Base-by-base conservation (phyloP, 2,329 filamentous ascomycete genomes). In the Sporothrix euskadiensis region DNA sequence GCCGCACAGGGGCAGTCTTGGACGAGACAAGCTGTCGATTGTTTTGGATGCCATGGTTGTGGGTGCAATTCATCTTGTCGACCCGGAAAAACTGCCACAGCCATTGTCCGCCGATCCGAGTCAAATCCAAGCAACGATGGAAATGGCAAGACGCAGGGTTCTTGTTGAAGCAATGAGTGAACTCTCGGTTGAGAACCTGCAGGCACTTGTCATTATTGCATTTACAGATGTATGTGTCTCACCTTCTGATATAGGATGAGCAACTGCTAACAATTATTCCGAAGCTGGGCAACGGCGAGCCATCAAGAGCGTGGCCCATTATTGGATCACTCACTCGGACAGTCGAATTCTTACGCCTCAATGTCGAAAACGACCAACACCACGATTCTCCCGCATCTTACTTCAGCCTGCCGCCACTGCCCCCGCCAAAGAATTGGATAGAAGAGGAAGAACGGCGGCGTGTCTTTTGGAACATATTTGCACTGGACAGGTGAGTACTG, bases 391-490 rank as follows among this genome's bases (percentile, higher is more conserved):
- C 61, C 4, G 9, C 26, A n/a, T 66, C 61, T 0, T 66, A 47
- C 14, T 47, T 66, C 39, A 66, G 61, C 39, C 61, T n/a, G 2
- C 61, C 61, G 2, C 47, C 39, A 10, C 39, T 44, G 1, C 61
- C 35, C 14, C 39, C 39, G 30, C 35, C 39, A 44, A 66, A 22
- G n/a, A 66, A 39, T 10, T 66, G 61, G 61, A 66, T 66, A 22
- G 61, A 66, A 6, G 39, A 66, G 12, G 61, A 66, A 47, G 61
- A 66, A 16, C 35, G 39, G 9, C 61, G 61, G 4, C 61, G 61
- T 30, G 61, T 66, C 3, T 66, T 66, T 47, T 66, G 39, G 61
- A 66, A 66, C 39, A 66, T 66, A 5, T 66, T 66, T 47, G 61
- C 61, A 14, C 10, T 66, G 10, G 61, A 66, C 6, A 39, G 61